Evolutionary conservation across 2,329 filamentous ascomycete genomes (phyloP), one percentile per base, ranked within the genome.

Genomic region (Ceratocystis cubensis): DNA sequence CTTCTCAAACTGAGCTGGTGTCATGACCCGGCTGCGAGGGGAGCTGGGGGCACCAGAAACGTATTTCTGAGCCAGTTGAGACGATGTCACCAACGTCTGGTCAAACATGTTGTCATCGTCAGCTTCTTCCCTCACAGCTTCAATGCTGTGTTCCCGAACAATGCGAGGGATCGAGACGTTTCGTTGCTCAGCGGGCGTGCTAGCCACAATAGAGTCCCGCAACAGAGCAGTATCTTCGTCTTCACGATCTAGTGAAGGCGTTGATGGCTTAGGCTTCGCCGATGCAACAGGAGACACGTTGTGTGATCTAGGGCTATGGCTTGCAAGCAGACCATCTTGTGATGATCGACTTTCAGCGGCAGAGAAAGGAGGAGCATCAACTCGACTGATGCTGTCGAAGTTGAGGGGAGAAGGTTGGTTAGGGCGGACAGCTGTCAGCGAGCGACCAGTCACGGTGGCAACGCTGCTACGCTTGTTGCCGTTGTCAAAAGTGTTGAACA

Each of bases 1-100:
- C 70, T 83, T 83, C 73, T 96, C 91, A 71, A 95, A 96, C 73
- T 96, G 85, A 10, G 87, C 89, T 0, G 88, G 88, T 1, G 91
- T 96, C 89, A 96, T 96, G 69, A 94, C 88, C 75, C 94, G 94
- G 73, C 83, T 88, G 22, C 79, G 78, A 7, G 81, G 75, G 1
- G 78, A 74, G 65, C 73, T 78, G 6, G 73, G 72, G 61, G 72
- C 74, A 64, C 71, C 76, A 22, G 70, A 69, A 13, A 70, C 70
- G 63, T 74, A 74, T 67, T 76, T 77, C 46, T 76, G 74, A 13
- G 73, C 73, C 28, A 75, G 70, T 56, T 75, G 75, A 10, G 74
- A 73, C 6, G 76, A 75, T 2, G 76, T 76, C 1, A 75, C 71
- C 7, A 76, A 70, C 45, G 76, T 79, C 28, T 75, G 79, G 67